Evolutionary conservation across 2,329 filamentous ascomycete species (phyloP).

Genomic region (Leptosphaerulina australis): DNA sequence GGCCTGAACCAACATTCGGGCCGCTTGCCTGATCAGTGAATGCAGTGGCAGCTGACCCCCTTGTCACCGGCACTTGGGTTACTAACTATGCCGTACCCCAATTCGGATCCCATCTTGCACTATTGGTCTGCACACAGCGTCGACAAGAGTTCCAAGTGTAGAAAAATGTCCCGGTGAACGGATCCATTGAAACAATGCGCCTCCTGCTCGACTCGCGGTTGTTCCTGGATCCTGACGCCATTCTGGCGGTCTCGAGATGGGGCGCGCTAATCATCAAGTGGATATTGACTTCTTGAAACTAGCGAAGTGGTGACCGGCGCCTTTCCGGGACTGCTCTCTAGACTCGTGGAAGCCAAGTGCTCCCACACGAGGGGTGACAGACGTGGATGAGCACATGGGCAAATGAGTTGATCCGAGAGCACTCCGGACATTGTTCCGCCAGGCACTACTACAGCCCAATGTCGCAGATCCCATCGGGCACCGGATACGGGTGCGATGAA

Average conservation of each 20-base stretch:
- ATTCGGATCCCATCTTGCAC: constrained; percentile 21
- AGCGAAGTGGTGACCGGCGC: constrained; percentile 15
- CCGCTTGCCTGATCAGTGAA: constrained; percentile 24
- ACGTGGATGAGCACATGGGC: constrained; percentile 6
- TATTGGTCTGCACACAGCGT: constrained; percentile 19
- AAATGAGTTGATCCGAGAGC: constrained; percentile 2
- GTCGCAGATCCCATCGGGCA: constrained; percentile 38
- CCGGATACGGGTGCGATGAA: constrained; percentile 9
- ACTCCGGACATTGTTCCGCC: constrained; percentile 2
- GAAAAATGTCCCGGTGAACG: constrained; percentile 1
- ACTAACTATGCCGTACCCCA: constrained; percentile 6
- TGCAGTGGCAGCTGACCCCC: constrained; percentile 27
- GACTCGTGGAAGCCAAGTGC: constrained; percentile 21
- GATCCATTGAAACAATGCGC: background rate
- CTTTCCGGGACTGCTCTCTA: constrained; percentile 12
- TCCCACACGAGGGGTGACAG: constrained; percentile 25
- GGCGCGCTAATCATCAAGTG: constrained; percentile 25
- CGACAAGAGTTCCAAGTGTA: background rate
- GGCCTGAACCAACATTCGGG: constrained; percentile 25
- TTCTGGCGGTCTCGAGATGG: constrained; percentile 28
- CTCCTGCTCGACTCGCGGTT: constrained; percentile 12
- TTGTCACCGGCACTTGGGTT: constrained; percentile 16
- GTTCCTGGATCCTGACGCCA: constrained; percentile 32
- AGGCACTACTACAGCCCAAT: constrained; percentile 22
- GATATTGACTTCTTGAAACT: constrained; percentile 13